Conservation (phyloP, 208 protist genomes). For the Vickermania ingenoplastis region DNA sequence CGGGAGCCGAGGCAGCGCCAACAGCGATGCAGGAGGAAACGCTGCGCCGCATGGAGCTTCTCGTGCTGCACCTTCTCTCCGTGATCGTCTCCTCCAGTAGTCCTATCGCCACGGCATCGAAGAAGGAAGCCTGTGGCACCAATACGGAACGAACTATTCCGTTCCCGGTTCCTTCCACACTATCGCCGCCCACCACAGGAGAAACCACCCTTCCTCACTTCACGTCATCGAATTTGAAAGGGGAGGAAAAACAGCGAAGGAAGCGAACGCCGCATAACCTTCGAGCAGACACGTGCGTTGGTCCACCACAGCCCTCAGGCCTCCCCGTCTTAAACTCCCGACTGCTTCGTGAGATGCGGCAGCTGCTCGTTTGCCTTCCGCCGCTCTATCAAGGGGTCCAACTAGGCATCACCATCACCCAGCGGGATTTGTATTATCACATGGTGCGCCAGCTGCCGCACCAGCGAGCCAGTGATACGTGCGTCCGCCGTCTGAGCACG, state of each 20-base stretch:
- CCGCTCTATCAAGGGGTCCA: slow-evolving; percentile 36
- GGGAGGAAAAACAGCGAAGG: too few species aligned
- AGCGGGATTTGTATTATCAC: slow-evolving; percentile 81
- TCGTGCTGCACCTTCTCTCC: slow-evolving; percentile 16
- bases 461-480: slow-evolving; percentile 38
- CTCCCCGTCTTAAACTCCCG: not conserved
- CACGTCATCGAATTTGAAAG: too few species aligned
- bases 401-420: slow-evolving; percentile 33
- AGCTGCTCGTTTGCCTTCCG: slow-evolving; percentile 33
- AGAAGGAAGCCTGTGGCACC: not conserved
- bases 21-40: slow-evolving; percentile 26
- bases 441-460: slow-evolving; percentile 39
- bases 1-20: slow-evolving; percentile 8
- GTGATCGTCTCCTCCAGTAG: too few species aligned
- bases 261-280: not conserved
- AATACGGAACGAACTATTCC: not conserved
- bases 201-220: not conserved
- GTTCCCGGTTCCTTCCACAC: too few species aligned
- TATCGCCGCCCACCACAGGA: too few species aligned
- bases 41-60: slow-evolving; percentile 57
- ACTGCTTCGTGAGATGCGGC: slow-evolving; percentile 6
- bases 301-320: not conserved
- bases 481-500: slow-evolving; percentile 28
- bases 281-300: not conserved
- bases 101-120: not conserved